Conservation (phyloP, 192 early-diverging fungal genomes). For the Mortierella alpina region DNA sequence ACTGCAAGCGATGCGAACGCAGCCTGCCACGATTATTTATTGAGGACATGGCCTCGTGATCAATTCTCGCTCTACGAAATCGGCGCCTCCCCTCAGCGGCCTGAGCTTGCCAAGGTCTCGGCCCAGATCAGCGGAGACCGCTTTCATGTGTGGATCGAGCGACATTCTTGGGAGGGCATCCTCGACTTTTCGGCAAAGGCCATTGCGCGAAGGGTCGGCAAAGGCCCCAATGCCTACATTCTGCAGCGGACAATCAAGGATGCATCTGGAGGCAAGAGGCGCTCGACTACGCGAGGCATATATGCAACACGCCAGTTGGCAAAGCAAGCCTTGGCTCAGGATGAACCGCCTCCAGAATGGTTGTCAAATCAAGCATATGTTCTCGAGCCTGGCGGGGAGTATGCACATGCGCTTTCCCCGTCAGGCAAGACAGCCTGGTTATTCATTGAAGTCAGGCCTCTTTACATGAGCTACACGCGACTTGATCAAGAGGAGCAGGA, state of each 20-base stretch:
- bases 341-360: slow-evolving; percentile 42
- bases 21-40: slow-evolving; percentile 44
- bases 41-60: slow-evolving; percentile 44
- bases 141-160: slow-evolving; percentile 50
- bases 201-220: slow-evolving; percentile 32
- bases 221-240: slow-evolving; percentile 49
- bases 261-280: slow-evolving; percentile 47
- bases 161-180: slow-evolving; percentile 41
- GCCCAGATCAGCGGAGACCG: slow-evolving; percentile 39
- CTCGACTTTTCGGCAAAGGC: slow-evolving; percentile 51
- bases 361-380: slow-evolving; percentile 45
- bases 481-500: slow-evolving; percentile 38
- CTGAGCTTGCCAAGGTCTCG: slow-evolving; percentile 41
- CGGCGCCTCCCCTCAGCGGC: slow-evolving; percentile 38
- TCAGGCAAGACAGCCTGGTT: slow-evolving; percentile 51
- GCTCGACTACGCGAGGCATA: slow-evolving; percentile 44
- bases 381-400: slow-evolving; percentile 38
- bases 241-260: slow-evolving; percentile 53
- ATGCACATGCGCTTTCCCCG: slow-evolving; percentile 45
- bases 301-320: slow-evolving; percentile 39
- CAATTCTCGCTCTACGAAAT: slow-evolving; percentile 45
- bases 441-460: slow-evolving; percentile 44
- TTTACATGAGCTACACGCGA: slow-evolving; percentile 41
- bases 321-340: slow-evolving; percentile 38
- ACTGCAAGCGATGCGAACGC: slow-evolving; percentile 38